phyloP scores from a whole-genome alignment of 2,329 filamentous ascomycete species.

The Seiridium unicorne region DNA sequence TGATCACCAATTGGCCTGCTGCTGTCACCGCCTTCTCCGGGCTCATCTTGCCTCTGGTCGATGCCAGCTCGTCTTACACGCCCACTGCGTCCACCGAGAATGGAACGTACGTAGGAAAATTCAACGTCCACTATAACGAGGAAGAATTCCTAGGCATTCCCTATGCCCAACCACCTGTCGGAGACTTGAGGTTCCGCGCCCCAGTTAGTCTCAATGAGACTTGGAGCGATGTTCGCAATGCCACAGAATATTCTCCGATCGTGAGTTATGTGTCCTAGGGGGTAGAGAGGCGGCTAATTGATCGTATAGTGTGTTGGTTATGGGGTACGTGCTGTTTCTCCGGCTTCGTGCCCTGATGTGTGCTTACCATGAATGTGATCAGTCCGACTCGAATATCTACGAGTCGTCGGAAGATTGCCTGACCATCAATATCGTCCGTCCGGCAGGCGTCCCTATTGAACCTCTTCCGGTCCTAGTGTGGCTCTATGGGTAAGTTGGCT shows the following conservation, averaged over 20 bases:
- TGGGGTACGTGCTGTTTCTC: constrained; percentile 38
- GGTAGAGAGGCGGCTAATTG: too few relatives aligned
- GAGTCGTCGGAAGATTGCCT: constrained; percentile 47
- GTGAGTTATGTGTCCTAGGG: not conserved
- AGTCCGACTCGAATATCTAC: not conserved
- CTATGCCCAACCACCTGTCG: constrained; percentile 36
- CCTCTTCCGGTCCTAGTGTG: constrained; percentile 45
- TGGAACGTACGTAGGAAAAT: constrained; percentile 31
- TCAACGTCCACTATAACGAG: constrained; percentile 32
- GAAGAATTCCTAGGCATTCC: constrained; percentile 39
- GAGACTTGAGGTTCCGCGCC: constrained; percentile 33
- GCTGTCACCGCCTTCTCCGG: too few relatives aligned
- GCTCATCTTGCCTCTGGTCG: too few relatives aligned
- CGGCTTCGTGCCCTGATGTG: constrained; percentile 34
- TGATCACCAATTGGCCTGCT: too few relatives aligned
- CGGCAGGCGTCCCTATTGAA: constrained; percentile 27
- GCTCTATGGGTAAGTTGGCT: constrained; percentile 46
- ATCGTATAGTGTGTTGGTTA: not conserved
- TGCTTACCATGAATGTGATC: constrained; percentile 24
- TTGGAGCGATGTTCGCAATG: constrained; percentile 35
- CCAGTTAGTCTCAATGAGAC: constrained; percentile 34
- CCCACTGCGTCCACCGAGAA: constrained; percentile 24
- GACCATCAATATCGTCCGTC: constrained; percentile 39
- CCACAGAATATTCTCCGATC: constrained; percentile 30
- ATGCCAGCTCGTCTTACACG: not conserved